Evolutionary conservation across 2,329 filamentous ascomycete species (phyloP).

Genomic region (Rhinocladiella similis): DNA sequence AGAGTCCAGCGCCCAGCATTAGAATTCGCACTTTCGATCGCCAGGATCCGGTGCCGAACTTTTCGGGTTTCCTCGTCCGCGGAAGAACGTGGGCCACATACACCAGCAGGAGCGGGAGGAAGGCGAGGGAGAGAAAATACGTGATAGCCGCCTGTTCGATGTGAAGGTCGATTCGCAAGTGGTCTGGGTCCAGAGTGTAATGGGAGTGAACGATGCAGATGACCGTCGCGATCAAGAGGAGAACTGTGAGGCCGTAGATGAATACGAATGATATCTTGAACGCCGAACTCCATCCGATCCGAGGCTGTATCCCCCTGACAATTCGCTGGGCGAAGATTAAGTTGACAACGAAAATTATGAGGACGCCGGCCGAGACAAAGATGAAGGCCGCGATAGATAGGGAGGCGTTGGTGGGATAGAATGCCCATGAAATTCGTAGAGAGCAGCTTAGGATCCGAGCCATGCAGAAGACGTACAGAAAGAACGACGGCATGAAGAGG

Average conservation of each 20-base stretch:
- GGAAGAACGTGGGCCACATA: conserved; percentile 49
- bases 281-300: conserved; percentile 64
- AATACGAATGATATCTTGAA: conserved; percentile 59
- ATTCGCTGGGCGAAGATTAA: conserved; percentile 75
- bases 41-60: conserved; percentile 68
- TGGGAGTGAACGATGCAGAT: conserved; percentile 58
- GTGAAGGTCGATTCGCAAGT: conserved; percentile 55
- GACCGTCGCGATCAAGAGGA: conserved; percentile 67
- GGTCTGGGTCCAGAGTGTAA: conserved; percentile 61
- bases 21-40: conserved; percentile 67
- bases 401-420: conserved; percentile 40
- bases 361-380: conserved; percentile 72
- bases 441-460: conserved; percentile 47
- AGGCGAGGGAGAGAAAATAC: conserved; percentile 64
- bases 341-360: conserved; percentile 77
- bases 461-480: conserved; percentile 52
- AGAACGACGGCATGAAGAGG: conserved; percentile 51
- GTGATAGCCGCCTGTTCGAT: conserved; percentile 65
- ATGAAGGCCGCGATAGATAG: conserved; percentile 62
- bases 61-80: conserved; percentile 48
- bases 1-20: conserved; percentile 56
- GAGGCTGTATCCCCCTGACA: conserved; percentile 69
- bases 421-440: conserved; percentile 58
- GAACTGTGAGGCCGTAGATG: conserved; percentile 57
- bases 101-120: conserved; percentile 64